Conservation (phyloP, 352 stramenopile genomes). For the Globisporangium uncinulatum region DNA sequence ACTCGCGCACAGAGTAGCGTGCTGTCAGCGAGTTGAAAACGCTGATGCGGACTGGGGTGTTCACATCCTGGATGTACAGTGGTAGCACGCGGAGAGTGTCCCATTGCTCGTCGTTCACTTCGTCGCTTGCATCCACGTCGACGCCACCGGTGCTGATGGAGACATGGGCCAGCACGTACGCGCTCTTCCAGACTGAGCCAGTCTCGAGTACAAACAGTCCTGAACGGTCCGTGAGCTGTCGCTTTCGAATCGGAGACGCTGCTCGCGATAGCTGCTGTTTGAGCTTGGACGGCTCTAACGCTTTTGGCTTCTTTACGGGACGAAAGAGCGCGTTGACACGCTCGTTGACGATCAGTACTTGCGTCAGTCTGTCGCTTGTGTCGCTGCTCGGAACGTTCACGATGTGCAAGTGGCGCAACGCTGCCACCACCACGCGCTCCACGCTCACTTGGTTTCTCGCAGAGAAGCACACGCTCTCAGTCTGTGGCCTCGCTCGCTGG, state of each 20-base stretch:
- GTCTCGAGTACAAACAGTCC: conserved; percentile 29
- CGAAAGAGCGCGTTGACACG: conserved; percentile 23
- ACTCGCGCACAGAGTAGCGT: conserved; percentile 7
- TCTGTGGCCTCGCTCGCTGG: background rate
- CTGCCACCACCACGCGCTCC: conserved; percentile 25
- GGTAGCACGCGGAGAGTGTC: background rate
- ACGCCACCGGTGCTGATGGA: conserved; percentile 15
- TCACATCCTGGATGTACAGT: conserved; percentile 9
- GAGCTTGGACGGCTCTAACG: conserved; percentile 11
- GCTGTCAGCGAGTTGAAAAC: conserved; percentile 12
- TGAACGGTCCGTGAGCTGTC: background rate
- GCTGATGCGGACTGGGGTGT: background rate
- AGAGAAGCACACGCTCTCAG: background rate
- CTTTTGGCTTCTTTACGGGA: background rate
- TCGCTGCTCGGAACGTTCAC: conserved; percentile 23
- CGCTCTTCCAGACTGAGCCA: conserved; percentile 47
- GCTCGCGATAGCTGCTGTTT: conserved; percentile 13
- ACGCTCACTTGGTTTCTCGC: conserved; percentile 19
- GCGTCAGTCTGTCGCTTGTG: conserved; percentile 4
- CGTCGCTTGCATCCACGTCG: background rate
- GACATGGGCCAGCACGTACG: conserved; percentile 41
- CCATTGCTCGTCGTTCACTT: background rate
- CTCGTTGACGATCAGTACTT: conserved; percentile 33
- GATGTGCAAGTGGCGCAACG: conserved; percentile 34
- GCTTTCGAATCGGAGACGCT: conserved; percentile 11